These are phyloP conservation scores for Pythium diclinum DNA, from an alignment of 352 stramenopile genomes.

Conservation along the genomic window DNA sequence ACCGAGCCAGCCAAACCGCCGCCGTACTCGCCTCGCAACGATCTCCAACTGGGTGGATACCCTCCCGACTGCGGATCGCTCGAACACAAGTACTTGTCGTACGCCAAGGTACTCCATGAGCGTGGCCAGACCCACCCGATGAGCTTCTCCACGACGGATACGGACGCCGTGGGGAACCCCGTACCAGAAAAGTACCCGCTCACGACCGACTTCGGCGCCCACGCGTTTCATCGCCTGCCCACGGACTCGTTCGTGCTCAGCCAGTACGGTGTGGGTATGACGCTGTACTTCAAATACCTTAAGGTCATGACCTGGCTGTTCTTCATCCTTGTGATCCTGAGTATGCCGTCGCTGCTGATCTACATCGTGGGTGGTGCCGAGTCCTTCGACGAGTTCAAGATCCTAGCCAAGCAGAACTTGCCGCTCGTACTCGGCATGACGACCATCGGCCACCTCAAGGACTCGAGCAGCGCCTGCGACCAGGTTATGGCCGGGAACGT, in stretches of 20 bases:
- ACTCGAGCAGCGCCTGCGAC: conserved; percentile 66
- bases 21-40: conserved; percentile 36
- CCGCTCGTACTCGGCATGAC: conserved; percentile 72
- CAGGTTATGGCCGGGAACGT: conserved; percentile 47
- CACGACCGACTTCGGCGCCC: conserved; percentile 70
- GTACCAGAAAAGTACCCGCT: conserved; percentile 56
- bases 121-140: conserved; percentile 71
- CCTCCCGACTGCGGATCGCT: conserved; percentile 71
- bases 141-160: conserved; percentile 55
- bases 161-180: conserved; percentile 53
- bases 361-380: conserved; percentile 65
- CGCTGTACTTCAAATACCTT: conserved; percentile 86
- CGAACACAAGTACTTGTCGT: conserved; percentile 76
- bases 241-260: conserved; percentile 76
- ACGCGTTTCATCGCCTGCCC: conserved; percentile 68
- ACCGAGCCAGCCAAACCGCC: not conserved
- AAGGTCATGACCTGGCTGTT: conserved; percentile 86
- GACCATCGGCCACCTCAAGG: conserved; percentile 71
- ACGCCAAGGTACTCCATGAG: conserved; percentile 70
- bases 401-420: conserved; percentile 64
- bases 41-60: conserved; percentile 68
- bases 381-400: conserved; percentile 53
- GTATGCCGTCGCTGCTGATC: conserved; percentile 49
- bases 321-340: conserved; percentile 68
- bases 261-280: conserved; percentile 72